Evolutionary conservation across 2,329 filamentous ascomycete genomes (phyloP).

Genomic region (Microcera coccophila): DNA sequence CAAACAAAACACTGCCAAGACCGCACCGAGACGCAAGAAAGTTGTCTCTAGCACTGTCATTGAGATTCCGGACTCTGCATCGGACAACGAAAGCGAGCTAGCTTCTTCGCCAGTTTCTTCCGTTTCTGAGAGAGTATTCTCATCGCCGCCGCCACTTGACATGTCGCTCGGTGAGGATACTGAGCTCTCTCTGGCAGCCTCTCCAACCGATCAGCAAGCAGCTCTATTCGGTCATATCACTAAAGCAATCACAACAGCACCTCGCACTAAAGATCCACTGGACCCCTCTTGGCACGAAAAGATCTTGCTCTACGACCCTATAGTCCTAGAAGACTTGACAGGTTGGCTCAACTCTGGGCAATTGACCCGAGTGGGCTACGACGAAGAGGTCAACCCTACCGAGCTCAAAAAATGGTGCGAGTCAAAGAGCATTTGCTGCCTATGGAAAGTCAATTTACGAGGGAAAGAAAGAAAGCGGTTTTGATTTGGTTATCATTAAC

Average conservation of each 20-base stretch:
- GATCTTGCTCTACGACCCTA: conserved; percentile 89
- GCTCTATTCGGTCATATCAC: conserved; percentile 52
- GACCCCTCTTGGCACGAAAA: conserved; percentile 81
- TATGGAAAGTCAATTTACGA: conserved; percentile 58
- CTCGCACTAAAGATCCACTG: conserved; percentile 45
- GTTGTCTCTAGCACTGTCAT: conserved; percentile 19
- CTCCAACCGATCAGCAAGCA: conserved; percentile 41
- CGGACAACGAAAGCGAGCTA: conserved; percentile 31
- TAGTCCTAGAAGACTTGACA: conserved; percentile 81
- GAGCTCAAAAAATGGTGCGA: conserved; percentile 90
- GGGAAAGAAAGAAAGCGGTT: conserved; percentile 53
- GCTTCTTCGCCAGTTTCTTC: conserved; percentile 32
- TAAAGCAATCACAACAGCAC: conserved; percentile 48
- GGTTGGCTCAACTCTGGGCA: conserved; percentile 75
- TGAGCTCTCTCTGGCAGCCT: conserved; percentile 39
- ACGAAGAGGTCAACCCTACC: conserved; percentile 57
- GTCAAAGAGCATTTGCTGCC: conserved; percentile 77
- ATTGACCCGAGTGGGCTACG: conserved; percentile 58
- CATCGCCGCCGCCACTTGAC: conserved; percentile 41
- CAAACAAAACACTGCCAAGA: conserved; percentile 2
- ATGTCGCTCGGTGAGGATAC: conserved; percentile 45
- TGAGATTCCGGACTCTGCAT: conserved; percentile 54
- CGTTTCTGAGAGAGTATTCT: conserved; percentile 39
- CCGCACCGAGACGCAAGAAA: conserved; percentile 17
- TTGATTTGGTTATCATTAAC: conserved; percentile 17